Evolutionary conservation across 2,329 filamentous ascomycete genomes (phyloP).

Genomic region (Penicillium sp.): DNA sequence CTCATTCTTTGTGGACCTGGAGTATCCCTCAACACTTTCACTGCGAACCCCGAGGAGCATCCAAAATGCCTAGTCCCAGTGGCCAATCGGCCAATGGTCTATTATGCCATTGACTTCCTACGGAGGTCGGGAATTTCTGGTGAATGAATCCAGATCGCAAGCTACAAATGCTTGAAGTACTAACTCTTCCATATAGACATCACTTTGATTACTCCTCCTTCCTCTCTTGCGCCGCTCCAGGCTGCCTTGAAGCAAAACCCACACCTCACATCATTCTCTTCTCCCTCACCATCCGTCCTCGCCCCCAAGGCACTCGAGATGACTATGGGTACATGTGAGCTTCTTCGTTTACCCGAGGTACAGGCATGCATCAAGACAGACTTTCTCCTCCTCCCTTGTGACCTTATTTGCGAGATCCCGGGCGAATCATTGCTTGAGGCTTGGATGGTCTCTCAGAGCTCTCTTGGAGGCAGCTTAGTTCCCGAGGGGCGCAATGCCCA

Average conservation of each 20-base stretch:
- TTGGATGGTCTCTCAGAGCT: conserved; percentile 84
- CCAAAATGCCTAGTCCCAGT: conserved; percentile 45
- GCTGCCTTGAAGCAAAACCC: conserved; percentile 50
- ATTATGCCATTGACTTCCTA: conserved; percentile 50
- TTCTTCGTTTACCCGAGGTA: conserved; percentile 80
- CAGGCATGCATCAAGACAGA: conserved; percentile 75
- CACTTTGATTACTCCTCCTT: conserved; percentile 48
- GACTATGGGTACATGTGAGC: conserved; percentile 84
- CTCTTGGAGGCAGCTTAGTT: conserved; percentile 60
- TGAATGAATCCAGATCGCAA: neutral
- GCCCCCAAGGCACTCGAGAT: conserved; percentile 73
- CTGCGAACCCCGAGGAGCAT: conserved; percentile 46
- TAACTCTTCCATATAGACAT: conserved; percentile 35
- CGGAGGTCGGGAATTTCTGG: conserved; percentile 46
- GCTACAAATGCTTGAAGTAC: neutral
- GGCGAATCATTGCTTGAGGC: conserved; percentile 80
- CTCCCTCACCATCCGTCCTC: conserved; percentile 64
- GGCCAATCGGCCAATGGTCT: conserved; percentile 52
- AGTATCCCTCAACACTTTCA: conserved; percentile 50
- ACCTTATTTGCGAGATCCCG: conserved; percentile 84
- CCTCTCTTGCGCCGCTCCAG: conserved; percentile 43
- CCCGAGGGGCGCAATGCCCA: conserved; percentile 37
- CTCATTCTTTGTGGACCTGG: conserved; percentile 45
- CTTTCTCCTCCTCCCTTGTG: conserved; percentile 88
- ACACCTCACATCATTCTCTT: conserved; percentile 49